Base-by-base conservation (phyloP, 2,329 filamentous ascomycete species). In the Exserohilum turcica region DNA sequence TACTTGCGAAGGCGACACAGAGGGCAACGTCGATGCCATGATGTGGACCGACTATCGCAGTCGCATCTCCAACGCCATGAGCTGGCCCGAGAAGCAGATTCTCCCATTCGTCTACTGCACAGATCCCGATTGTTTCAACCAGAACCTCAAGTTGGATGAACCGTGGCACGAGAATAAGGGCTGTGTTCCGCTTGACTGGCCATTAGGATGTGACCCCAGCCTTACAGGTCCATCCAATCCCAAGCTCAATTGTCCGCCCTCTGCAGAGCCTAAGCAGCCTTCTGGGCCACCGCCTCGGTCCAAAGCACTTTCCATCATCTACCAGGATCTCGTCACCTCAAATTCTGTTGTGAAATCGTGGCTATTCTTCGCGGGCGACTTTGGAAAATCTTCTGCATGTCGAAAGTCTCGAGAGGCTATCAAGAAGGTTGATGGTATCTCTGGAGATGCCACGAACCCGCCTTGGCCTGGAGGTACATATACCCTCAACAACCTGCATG, bases 11-110 rank as follows among this genome's bases (percentile, higher is more conserved):
- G 42, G 42, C 13, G 31, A 24, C 13, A 39, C 44, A 5, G 35
- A 39, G 7, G 35, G 15, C 16, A n/a, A 31, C 2, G 29, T 47
- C 36, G 44, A 47, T 18, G 44, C 27, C 3, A 31, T 47, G 44
- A 47, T 47, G 36, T 47, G 44, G 44, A 39, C 27, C 2, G 35
- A 47, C 16, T 32, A 24, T 19, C 44, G 44, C 16, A 27, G 29
- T 3, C 28, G 16, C 13, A 16, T 47, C 3, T 18, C 44, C 18
- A 10, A 39, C 3, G 32, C 16, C 8, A 47, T 47, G 44, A 1
- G 9, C 5, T 47, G 44, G 44, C 44, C 44, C 13, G 19, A 38
- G 28, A 38, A 47, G 8, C 24, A 47, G 8, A 39, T 39, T 7
- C 35, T 47, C 1, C 44, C 44, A 1, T 47, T 47, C 18, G 36